Percentiles rank a stretch among this genome's conserved stretches.
Conservation (phyloP, 2,329 filamentous ascomycete genomes). For the Sclerotiophoma versabilis region DNA sequence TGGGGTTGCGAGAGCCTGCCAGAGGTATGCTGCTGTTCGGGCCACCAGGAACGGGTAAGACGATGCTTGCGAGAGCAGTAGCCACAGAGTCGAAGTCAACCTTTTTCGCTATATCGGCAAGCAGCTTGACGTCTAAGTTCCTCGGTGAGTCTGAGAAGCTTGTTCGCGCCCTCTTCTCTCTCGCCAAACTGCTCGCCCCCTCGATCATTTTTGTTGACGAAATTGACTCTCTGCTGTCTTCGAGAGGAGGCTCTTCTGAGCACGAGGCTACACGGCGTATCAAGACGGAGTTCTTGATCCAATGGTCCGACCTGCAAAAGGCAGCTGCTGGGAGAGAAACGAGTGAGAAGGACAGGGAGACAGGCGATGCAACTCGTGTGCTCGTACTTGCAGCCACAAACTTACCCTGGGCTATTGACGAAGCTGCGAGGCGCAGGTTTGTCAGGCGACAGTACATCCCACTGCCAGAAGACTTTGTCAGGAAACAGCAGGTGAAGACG, state of each 20-base stretch:
- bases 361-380: constrained; percentile 84
- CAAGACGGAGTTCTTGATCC: constrained; percentile 97
- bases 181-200: constrained; percentile 89
- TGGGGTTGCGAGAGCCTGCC: constrained; percentile 91
- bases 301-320: constrained; percentile 93
- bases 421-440: constrained; percentile 88
- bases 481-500: constrained; percentile 78
- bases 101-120: constrained; percentile 96
- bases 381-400: constrained; percentile 96
- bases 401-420: constrained; percentile 96
- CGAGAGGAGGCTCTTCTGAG: constrained; percentile 81
- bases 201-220: constrained; percentile 99
- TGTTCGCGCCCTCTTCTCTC: constrained; percentile 85
- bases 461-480: constrained; percentile 82
- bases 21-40: constrained; percentile 96
- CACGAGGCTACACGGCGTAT: constrained; percentile 93
- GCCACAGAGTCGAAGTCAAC: constrained; percentile 94
- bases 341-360: constrained; percentile 69
- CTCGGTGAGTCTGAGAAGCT: constrained; percentile 96
- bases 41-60: constrained; percentile 97
- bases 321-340: constrained; percentile 86
- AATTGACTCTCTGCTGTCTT: constrained; percentile 91
- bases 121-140: constrained; percentile 93
- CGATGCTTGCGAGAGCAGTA: constrained; percentile 93
- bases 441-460: constrained; percentile 96